phyloP scores from a whole-genome alignment of 1,284 basidiomycete species.

The Farysia itapuensis region DNA sequence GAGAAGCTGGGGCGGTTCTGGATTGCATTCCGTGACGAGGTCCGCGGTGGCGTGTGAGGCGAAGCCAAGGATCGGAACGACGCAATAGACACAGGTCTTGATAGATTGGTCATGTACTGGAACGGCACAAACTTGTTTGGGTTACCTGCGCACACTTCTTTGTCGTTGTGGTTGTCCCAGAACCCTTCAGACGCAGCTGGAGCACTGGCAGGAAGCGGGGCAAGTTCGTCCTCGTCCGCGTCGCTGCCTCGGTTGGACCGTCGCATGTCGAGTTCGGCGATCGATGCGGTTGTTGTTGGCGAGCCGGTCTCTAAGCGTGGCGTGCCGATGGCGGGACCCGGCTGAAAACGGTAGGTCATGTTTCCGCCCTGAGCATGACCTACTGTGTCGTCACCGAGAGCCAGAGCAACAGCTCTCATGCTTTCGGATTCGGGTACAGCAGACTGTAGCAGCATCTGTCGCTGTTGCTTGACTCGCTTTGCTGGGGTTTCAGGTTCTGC shows the following conservation, averaged over 20 bases:
- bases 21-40: constrained; percentile 8
- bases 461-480: too few species aligned
- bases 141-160: too few species aligned
- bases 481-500: too few species aligned
- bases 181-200: too few species aligned
- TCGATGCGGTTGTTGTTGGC: constrained; percentile 4
- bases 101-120: constrained; percentile 26
- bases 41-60: constrained; percentile 23
- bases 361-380: too few species aligned
- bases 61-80: constrained; percentile 19
- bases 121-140: constrained; percentile 8
- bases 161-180: too few species aligned
- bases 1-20: too few species aligned
- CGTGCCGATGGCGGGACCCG: constrained; percentile 14
- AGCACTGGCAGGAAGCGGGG: too few species aligned
- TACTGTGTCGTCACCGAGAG: constrained; percentile 9
- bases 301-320: constrained; percentile 17
- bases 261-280: too few species aligned
- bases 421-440: constrained; percentile 24
- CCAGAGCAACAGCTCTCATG: constrained; percentile 22
- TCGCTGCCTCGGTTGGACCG: too few species aligned
- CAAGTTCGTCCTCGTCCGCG: too few species aligned
- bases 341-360: constrained; percentile 12
- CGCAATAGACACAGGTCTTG: constrained; percentile 23
- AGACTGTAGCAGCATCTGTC: too few species aligned